Evolutionary conservation across 2,329 filamentous ascomycete species (phyloP).

Genomic region (Chrysoporthe deuterocubensis): DNA sequence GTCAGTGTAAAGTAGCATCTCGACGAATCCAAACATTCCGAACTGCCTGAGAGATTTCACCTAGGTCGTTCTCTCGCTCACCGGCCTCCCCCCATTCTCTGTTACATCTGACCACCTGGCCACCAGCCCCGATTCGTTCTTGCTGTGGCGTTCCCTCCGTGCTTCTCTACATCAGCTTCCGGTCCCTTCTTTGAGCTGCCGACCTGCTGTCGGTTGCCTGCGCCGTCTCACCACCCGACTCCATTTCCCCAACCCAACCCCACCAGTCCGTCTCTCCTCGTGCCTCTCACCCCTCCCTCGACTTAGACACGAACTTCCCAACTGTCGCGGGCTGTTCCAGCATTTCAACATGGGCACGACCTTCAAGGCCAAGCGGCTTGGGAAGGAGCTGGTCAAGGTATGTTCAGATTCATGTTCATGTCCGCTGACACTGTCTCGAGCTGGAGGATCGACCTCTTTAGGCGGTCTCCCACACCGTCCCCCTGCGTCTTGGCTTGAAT

Average conservation of each 20-base stretch:
- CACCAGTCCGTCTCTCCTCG: background rate
- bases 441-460: background rate
- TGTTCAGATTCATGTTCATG: slow-evolving; percentile 1
- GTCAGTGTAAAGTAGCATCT: background rate
- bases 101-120: background rate
- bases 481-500: background rate
- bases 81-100: background rate
- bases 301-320: background rate
- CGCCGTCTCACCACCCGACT: background rate
- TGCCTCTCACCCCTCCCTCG: background rate
- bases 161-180: background rate
- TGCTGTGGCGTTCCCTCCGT: background rate
- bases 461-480: background rate
- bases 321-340: background rate
- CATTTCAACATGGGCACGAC: slow-evolving; percentile 43
- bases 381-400: slow-evolving; percentile 65
- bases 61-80: background rate
- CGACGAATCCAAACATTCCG: background rate
- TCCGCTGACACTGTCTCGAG: background rate
- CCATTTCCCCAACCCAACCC: slow-evolving; percentile 6
- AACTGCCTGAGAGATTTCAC: background rate
- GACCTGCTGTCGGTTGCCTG: background rate
- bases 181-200: background rate
- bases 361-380: slow-evolving; percentile 60
- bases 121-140: background rate